Base-by-base conservation (phyloP, 495 filamentous ascomycete genomes). In the Bryoglossum gracile region DNA sequence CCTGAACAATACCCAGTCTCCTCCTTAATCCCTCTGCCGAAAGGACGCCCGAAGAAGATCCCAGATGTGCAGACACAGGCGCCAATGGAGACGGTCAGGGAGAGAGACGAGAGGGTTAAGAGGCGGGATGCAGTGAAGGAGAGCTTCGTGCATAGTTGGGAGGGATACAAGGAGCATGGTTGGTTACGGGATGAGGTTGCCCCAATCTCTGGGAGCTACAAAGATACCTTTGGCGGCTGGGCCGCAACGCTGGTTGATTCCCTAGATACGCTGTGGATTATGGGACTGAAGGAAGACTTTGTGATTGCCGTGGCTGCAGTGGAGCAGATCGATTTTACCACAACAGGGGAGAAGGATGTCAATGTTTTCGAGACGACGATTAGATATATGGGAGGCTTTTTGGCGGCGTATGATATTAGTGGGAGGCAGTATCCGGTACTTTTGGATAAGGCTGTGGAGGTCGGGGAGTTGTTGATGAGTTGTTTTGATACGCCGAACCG, bases 401-500 rank as follows among this genome's bases (percentile, higher is more conserved):
- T 91, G n/a, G 80, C 77, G 3, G 86, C 87, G 11, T 82, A 87
- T 59, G 86, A 91, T 60, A 68, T 89, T 49, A 83, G 77, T 50
- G 80, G 69, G 5, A 75, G 68, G 39, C 81, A 78, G 53, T 65
- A 68, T 41, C 50, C 64, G 2, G 63, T 78, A 5, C 67, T 95
- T 14, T 70, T 95, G 40, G 72, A 81, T 28, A 94, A 95, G 59
- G 87, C 89, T 3, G 69, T 82, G 19, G 83, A 94, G 65, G 71
- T 95, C 30, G 89, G 77, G n/a, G 82, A 94, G 50, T 70, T 94
- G 46, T 65, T 95, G 43, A 88, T 87, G 60, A 77, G 83, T 21
- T 80, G 80, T 23, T 95, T 95, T 65, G 89, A 95, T 64, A 94
- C 89, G 1, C 87, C 87, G 0, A 94, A 91, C 61, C 76, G 87